Evolutionary conservation across 2,329 filamentous ascomycete genomes (phyloP).

Genomic region (Curvularia lunata): DNA sequence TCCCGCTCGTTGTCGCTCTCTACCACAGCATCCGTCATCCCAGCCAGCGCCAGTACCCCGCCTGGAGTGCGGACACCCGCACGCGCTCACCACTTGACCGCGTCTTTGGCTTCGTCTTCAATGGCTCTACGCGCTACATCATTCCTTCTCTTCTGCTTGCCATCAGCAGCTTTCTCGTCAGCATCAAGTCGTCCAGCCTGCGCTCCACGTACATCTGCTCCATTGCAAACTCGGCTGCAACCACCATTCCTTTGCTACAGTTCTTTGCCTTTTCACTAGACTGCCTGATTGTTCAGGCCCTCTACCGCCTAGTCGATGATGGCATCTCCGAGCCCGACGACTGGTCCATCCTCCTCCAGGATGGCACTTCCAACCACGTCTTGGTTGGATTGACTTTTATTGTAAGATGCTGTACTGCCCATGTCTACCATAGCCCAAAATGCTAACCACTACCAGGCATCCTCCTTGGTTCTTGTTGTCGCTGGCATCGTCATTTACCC

Average conservation of each 20-base stretch:
- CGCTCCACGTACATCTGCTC: constrained; percentile 46
- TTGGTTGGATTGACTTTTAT: constrained; percentile 40
- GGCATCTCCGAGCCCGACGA: constrained; percentile 31
- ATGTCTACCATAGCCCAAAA: background rate
- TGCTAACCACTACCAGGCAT: constrained; percentile 36
- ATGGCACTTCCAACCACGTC: constrained; percentile 37
- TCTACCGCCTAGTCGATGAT: constrained; percentile 40
- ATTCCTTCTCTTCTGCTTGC: constrained; percentile 39
- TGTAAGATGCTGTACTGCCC: constrained; percentile 24
- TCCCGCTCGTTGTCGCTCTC: constrained; percentile 43
- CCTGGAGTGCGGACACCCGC: constrained; percentile 36
- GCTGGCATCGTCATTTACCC: constrained; percentile 39
- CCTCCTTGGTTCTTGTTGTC: constrained; percentile 38
- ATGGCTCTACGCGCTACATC: constrained; percentile 42
- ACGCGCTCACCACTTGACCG: constrained; percentile 33
- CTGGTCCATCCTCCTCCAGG: constrained; percentile 32
- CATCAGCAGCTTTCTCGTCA: constrained; percentile 41
- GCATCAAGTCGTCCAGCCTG: constrained; percentile 36
- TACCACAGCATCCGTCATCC: constrained; percentile 39
- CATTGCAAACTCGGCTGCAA: constrained; percentile 30
- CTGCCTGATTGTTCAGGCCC: constrained; percentile 31
- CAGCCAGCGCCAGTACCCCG: constrained; percentile 34
- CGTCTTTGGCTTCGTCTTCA: constrained; percentile 35
- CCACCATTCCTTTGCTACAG: constrained; percentile 40
- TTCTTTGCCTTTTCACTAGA: constrained; percentile 40